Conservation (phyloP, 495 filamentous ascomycete genomes). For the Hyaloscypha variabilis region DNA sequence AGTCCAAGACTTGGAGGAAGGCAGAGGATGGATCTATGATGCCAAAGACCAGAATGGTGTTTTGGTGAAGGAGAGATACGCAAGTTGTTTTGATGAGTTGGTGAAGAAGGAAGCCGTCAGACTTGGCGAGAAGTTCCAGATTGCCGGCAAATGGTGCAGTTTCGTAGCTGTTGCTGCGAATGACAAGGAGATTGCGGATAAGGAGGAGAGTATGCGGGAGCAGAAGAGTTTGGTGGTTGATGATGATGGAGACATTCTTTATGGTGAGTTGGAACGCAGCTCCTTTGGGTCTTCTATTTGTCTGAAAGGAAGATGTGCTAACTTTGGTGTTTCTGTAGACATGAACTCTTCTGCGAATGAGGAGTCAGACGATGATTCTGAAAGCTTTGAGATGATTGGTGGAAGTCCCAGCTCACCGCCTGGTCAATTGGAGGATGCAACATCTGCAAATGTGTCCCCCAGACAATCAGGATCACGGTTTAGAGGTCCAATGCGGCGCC, state of each 20-base stretch:
- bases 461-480: no score
- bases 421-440: no score
- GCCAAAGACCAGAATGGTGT: slow-evolving; percentile 46
- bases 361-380: background rate
- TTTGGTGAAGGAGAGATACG: slow-evolving; percentile 50
- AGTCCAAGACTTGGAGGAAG: slow-evolving; percentile 68
- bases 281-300: no score
- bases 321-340: background rate
- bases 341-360: background rate
- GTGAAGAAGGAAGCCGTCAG: slow-evolving; percentile 64
- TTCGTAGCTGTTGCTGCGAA: slow-evolving; percentile 66
- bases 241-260: slow-evolving; percentile 1
- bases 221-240: background rate
- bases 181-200: slow-evolving; percentile 20
- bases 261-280: background rate
- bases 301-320: background rate
- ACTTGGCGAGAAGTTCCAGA: slow-evolving; percentile 64
- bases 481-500: no score
- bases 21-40: slow-evolving; percentile 63
- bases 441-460: no score
- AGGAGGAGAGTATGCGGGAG: background rate
- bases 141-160: slow-evolving; percentile 68
- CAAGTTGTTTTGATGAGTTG: slow-evolving; percentile 52
- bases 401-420: no score
- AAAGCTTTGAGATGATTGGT: no score